Percentiles rank a stretch among this genome's conserved stretches.
Conservation (phyloP, 148 eudicot genomes). For the Amaranthus palmeri region DNA sequence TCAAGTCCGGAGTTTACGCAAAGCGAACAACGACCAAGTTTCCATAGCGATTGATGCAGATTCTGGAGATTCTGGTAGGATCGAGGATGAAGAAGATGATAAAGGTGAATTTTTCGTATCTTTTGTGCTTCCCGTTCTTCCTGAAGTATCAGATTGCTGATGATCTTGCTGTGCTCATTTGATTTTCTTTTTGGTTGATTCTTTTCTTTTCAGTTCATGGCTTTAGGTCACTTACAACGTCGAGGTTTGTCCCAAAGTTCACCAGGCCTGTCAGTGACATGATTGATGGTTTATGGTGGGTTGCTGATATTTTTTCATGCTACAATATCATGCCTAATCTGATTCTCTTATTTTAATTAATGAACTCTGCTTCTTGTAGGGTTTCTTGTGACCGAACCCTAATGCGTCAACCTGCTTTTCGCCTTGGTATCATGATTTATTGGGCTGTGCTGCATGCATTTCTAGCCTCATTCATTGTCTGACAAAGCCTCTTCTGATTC, state of each 20-base stretch:
- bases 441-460: slow-evolving; percentile 91
- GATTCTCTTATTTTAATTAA: slow-evolving; percentile 6
- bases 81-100: slow-evolving; percentile 90
- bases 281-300: slow-evolving; percentile 94
- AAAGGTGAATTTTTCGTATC: slow-evolving; percentile 49
- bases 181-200: slow-evolving; percentile 6
- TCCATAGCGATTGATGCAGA: slow-evolving; percentile 77
- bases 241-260: slow-evolving; percentile 77
- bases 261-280: slow-evolving; percentile 88
- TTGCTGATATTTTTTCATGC: slow-evolving; percentile 10
- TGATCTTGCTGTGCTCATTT: slow-evolving; percentile 7
- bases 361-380: slow-evolving; percentile 44
- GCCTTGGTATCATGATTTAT: slow-evolving; percentile 82
- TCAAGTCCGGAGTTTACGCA: slow-evolving; percentile 93
- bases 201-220: slow-evolving; percentile 72
- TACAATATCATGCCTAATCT: background rate
- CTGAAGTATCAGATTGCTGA: slow-evolving; percentile 6
- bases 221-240: slow-evolving; percentile 90
- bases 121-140: slow-evolving; percentile 2
- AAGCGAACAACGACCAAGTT: slow-evolving; percentile 82
- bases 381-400: slow-evolving; percentile 93
- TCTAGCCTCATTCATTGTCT: slow-evolving; percentile 72
- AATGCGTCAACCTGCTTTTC: slow-evolving; percentile 96
- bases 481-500: slow-evolving; percentile 22
- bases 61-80: slow-evolving; percentile 40